These are phyloP conservation scores for Euclidium syriacum DNA, from an alignment of 345 rosid species.

Conservation along the genomic window DNA sequence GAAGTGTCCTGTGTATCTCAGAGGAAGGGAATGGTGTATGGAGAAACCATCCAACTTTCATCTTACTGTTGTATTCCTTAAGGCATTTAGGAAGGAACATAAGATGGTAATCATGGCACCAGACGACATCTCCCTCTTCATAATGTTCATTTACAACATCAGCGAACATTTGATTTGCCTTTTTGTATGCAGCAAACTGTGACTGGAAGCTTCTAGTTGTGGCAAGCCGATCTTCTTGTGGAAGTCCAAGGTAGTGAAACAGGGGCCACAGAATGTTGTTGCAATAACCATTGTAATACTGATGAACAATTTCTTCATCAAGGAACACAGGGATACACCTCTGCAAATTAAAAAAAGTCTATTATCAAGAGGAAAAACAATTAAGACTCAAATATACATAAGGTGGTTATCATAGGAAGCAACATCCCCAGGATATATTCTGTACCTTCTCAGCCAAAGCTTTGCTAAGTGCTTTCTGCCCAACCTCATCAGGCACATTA, in stretches of 20 bases:
- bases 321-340: slow-evolving; percentile 99
- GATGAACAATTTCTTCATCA: slow-evolving; percentile 99
- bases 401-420: not conserved
- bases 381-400: not conserved
- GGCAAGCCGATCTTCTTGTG: slow-evolving; percentile 99
- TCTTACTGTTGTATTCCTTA: slow-evolving; percentile 65
- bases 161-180: slow-evolving; percentile 98
- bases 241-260: slow-evolving; percentile 96
- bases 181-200: slow-evolving; percentile 92
- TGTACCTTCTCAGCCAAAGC: slow-evolving; percentile 96
- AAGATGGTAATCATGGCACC: slow-evolving; percentile 99
- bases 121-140: slow-evolving; percentile 97
- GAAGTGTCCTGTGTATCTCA: slow-evolving; percentile 95
- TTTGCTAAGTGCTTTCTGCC: slow-evolving; percentile 88
- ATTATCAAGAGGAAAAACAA: not conserved
- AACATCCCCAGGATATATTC: not conserved
- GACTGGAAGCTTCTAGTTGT: slow-evolving; percentile 98
- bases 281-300: slow-evolving; percentile 97
- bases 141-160: slow-evolving; percentile 89
- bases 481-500: slow-evolving; percentile 93
- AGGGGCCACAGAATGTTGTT: slow-evolving; percentile 99
- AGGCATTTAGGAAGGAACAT: slow-evolving; percentile 98
- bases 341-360: slow-evolving; percentile 33
- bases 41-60: slow-evolving; percentile 99
- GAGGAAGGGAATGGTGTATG: slow-evolving; percentile 99